Evolutionary conservation across 352 stramenopile species (phyloP), one percentile per base, ranked within the genome.

Genomic region (Globisporangium echinulatum): DNA sequence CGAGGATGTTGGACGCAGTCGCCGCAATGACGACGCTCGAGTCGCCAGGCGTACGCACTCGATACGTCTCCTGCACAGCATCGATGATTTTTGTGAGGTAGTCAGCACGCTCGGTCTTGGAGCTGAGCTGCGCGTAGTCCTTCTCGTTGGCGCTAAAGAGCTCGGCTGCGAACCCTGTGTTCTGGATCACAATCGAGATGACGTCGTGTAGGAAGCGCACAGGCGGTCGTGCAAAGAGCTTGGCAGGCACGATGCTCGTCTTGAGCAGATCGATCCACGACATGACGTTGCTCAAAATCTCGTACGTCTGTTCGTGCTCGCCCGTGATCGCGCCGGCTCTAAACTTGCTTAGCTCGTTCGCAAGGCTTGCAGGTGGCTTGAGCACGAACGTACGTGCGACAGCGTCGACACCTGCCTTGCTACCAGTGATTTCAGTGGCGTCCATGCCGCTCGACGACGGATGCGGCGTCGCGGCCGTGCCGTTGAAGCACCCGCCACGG

Each of bases 151-250:
- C 58, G 1, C 66, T 76, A 46, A 85, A 84, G 19, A 85, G 58
- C 38, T 75, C 67, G 11, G 69, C 60, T 0, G 68, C 75, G n/a
- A 73, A 94, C 0, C 72, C 76, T 19, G 85, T 94, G 66, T 81
- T 91, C 44, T 67, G 56, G 50, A 89, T 87, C 14, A 90, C 73
- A 5, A 77, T 64, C 1, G 81, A 90, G 52, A 92, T 83, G 17
- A 92, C 59, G 56, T 94, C 85, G 55, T 92, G 85, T 1, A 94
- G 54, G 48, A 94, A 94, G 11, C 85, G 79, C 52, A 94, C 79
- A 0, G 85, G 82, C n/a, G 82, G 85, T 6, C 82, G 72, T 9
- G 69, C 68, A 64, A 92, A 92, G 1, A 94, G 63, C 53, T 94
- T 94, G 3, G 65, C 66, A 5, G 85, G 82, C 0, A 92, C 56